phyloP scores from a whole-genome alignment of 805 yeast species.

The Candida manassasensis region DNA sequence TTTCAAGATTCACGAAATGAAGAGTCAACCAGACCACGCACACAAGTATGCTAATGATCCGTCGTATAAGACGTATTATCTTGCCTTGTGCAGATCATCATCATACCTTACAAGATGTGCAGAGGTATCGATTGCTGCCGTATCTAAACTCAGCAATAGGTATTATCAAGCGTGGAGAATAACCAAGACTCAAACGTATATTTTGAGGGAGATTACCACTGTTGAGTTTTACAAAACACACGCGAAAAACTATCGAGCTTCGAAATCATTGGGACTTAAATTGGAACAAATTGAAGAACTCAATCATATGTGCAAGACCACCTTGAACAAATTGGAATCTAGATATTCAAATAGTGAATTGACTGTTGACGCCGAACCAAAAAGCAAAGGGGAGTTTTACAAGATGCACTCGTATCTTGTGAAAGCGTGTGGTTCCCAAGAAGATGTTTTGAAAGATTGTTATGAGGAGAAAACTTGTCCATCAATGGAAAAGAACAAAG shows the following conservation, averaged over 20 bases:
- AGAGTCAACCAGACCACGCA: conserved; percentile 18
- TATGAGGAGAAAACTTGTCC: background rate
- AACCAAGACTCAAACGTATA: conserved; percentile 29
- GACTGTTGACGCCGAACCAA: conserved; percentile 1
- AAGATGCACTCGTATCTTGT: conserved; percentile 1
- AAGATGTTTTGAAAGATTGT: background rate
- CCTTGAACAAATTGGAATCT: conserved; percentile 13
- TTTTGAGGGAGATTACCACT: conserved; percentile 25
- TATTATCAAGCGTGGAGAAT: conserved; percentile 40
- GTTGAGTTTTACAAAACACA: conserved; percentile 24
- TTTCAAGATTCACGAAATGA: conserved; percentile 21
- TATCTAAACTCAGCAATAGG: conserved; percentile 32
- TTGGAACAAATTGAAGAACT: conserved; percentile 15
- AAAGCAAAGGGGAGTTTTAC: conserved; percentile 3
- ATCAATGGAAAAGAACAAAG: background rate
- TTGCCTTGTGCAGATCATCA: conserved; percentile 17
- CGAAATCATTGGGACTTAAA: conserved; percentile 6
- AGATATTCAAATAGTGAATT: background rate
- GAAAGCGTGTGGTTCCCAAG: background rate
- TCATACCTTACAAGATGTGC: conserved; percentile 22
- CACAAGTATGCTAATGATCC: conserved; percentile 12
- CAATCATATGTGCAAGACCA: conserved; percentile 13
- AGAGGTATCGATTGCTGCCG: conserved; percentile 28
- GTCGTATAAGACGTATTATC: conserved; percentile 15
- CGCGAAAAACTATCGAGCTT: background rate